These are phyloP conservation scores for Tetradesmus lagerheimii DNA, from an alignment of 139 green algal species.

Conservation along the genomic window DNA sequence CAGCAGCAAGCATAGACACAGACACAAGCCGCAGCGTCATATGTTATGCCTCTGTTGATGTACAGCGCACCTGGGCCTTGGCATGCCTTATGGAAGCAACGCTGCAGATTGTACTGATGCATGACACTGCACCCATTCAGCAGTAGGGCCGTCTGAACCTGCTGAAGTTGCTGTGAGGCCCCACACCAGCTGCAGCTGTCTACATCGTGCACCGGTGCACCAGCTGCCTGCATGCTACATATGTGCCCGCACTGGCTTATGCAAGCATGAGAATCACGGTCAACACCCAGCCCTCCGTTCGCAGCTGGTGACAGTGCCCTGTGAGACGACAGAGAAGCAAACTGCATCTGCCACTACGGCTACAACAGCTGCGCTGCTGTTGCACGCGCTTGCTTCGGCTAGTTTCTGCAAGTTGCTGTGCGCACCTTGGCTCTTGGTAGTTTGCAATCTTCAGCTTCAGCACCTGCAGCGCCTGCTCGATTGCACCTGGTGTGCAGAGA, in stretches of 20 bases:
- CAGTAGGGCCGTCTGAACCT: too few species aligned
- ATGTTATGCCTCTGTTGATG: background rate
- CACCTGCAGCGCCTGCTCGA: constrained; percentile 90
- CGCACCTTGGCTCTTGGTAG: constrained; percentile 30
- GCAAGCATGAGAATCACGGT: too few species aligned
- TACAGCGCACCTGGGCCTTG: background rate
- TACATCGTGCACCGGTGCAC: too few species aligned
- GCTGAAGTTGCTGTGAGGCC: too few species aligned
- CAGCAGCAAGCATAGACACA: background rate
- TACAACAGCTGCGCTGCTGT: background rate
- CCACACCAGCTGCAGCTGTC: too few species aligned
- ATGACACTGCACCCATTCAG: background rate
- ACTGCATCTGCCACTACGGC: background rate
- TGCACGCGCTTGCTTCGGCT: background rate
- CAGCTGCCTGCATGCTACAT: too few species aligned
- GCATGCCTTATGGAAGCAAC: constrained; percentile 1
- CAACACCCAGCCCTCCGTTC: too few species aligned
- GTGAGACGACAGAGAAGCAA: too few species aligned
- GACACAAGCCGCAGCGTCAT: too few species aligned
- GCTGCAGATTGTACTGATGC: too few species aligned
- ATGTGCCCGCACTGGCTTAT: too few species aligned
- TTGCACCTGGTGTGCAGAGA: constrained; percentile 56
- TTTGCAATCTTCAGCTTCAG: constrained; percentile 74
- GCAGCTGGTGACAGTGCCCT: too few species aligned
- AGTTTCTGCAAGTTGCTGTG: background rate